Evolutionary conservation across 371 early-diverging fungal species (phyloP), one percentile per base, ranked within the genome.

Genomic region (Mucor mucedo): DNA sequence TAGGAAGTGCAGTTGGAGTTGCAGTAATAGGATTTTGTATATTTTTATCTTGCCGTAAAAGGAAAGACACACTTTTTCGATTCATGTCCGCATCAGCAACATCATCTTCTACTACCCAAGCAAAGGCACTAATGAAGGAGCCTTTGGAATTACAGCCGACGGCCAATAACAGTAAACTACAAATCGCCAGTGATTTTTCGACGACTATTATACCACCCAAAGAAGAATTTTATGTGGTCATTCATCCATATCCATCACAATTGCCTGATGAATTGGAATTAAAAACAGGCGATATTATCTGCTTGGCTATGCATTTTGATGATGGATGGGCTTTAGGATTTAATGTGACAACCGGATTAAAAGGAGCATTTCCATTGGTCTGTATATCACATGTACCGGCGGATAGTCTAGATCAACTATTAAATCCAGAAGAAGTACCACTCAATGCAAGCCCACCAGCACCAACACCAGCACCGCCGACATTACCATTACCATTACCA

Each of bases 251-350:
- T 66, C 68, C 71, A 21, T 70, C 85, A 2, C 71, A 76, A 44
- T 68, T 79, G 63, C 66, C 83, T 3, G 91, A 91, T 63, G 91
- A 91, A 63, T 65, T 91, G 16, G 80, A 74, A 38, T 68, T 91
- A 29, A 52, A 69, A 28, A 69, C 70, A 2, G 88, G 88, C 27
- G 91, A 91, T 71, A 77, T 87, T 58, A 73, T 91, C 6, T 80
- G 78, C 9, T 77, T 91, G 10, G 73, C 75, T 8, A 57, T 78
- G 21, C 75, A 73, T 27, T 80, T 83, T 72, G 84, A 86, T 60
- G 89, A 89, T 70, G 87, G 87, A n/a, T 89, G 90, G 90, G 90
- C 86, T 4, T 78, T 86, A 29, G 90, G 90, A 5, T 71, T 74
- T 29, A 88, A 87, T 67, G 76, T 84, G 55, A 74, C 80, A 33